Evolutionary conservation across 129 eudicot genomes (phyloP), one percentile per base, ranked within the genome.

Genomic region (Centaurea solstitialis): DNA sequence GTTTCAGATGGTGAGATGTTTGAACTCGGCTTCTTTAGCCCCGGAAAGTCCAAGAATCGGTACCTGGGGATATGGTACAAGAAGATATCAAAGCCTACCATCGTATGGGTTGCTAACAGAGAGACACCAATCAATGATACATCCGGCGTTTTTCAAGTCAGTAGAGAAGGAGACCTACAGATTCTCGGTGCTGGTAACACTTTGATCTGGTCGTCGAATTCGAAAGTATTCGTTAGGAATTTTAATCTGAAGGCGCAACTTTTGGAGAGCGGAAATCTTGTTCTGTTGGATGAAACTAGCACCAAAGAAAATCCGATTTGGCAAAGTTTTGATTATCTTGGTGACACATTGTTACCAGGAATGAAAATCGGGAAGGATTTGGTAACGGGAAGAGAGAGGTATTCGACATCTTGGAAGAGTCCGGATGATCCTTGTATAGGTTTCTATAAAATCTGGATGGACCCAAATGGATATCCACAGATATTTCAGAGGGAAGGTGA

Each of bases 91-190:
- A 30, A 12, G 11, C 75, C 67, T 26, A 79, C 82, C 0, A 69
- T 78, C 33, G 79, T 78, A 30, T 83, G 86, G 86, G 83, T 83
- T 15, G 86, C 86, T 37, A 77, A 83, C 70, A 74, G 87, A 72
- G 81, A 79, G 33, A 68, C 73, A 20, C 87, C 84, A 18, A 59
- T 84, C 9, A 33, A 9, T 20, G 81, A 74, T 71, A 41, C 64
- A 11, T 79, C 81, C 8, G 87, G 85, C 22, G 61, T 84, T 66
- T 65, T 79, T 22, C 15, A 70, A 79, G 69, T 84, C 15, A 20
- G 39, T 59, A 24, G 0, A 17, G 37, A n/a, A n/a, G n/a, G 40
- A 6, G 81, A 84, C 45, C 57, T 84, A 9, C 7, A 4, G 15
- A 77, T 80, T 74, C 65, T 26, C n/a, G 41, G 43, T 33, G 70